A percentile compares a stretch with the other conserved stretches of the same genome.
Conservation (phyloP, 768 basidiomycete species). For the Amanita subjunquillea region DNA sequence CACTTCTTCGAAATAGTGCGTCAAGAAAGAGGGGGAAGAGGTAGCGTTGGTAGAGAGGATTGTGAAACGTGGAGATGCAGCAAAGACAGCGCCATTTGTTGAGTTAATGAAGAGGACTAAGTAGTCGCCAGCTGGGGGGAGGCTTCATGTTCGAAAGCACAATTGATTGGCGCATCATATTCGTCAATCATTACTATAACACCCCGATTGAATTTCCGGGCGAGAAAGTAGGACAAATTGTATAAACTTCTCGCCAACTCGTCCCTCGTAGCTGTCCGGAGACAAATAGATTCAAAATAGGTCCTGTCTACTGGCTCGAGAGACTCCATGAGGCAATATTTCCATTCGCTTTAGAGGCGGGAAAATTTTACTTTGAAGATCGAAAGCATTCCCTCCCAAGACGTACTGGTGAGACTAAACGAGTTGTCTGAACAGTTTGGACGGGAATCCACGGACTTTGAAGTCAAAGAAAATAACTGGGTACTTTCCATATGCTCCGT, state of each 20-base stretch:
- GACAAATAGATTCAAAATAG: slow-evolving; percentile 7
- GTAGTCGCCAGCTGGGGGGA: slow-evolving; percentile 68
- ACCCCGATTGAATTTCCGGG: slow-evolving; percentile 7
- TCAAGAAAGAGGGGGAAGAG: slow-evolving; percentile 13
- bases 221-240: slow-evolving; percentile 7
- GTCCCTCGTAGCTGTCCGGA: slow-evolving; percentile 1
- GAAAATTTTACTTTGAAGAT: slow-evolving; percentile 4
- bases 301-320: too few relatives aligned
- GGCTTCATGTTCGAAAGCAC: slow-evolving; percentile 18
- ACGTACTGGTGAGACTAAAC: not conserved
- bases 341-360: slow-evolving; percentile 5
- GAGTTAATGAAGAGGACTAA: slow-evolving; percentile 69
- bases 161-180: not conserved
- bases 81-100: slow-evolving; percentile 53
- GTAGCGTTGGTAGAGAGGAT: slow-evolving; percentile 31
- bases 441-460: slow-evolving; percentile 9
- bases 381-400: slow-evolving; percentile 6
- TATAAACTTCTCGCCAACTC: slow-evolving; percentile 3
- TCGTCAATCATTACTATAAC: slow-evolving; percentile 9
- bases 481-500: too few relatives aligned
- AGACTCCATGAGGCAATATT: too few relatives aligned
- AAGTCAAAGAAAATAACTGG: not conserved
- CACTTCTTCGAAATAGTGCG: slow-evolving; percentile 11
- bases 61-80: slow-evolving; percentile 54
- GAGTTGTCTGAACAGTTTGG: not conserved